Evolutionary conservation across 345 rosid species (phyloP), one percentile per base, ranked within the genome.

Genomic region (Raphanus sativus): DNA sequence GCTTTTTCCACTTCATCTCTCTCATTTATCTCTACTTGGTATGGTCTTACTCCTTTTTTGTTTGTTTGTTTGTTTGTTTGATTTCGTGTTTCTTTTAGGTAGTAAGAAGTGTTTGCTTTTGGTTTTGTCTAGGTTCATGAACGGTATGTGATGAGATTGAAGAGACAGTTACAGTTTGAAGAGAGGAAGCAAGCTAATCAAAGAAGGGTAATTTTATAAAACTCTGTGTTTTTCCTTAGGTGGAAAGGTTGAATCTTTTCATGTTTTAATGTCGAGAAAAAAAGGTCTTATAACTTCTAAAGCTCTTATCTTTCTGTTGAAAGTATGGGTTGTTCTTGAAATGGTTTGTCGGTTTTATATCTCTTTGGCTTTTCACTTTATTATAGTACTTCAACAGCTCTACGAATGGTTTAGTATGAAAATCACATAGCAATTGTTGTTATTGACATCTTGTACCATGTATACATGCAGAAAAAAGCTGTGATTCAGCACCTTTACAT

Each of bases 1-100:
- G 87, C 5, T 29, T 86, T 34, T 81, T 84, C 64, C 91, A 82
- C 50, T 75, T 92, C 77, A 33, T 84, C 7, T 89, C 97, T 50
- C 73, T 95, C 28, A 56, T 92, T 2, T 90, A 92, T 82, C 98
- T 95, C 42, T 90, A 75, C 84, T 33, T 86, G 97, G 99, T 95
- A 88, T 3, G 99, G 29, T 28, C 29, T 28, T 95, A 87, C 2
- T 28, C 2, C 29, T 28, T 3, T 3, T 2, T 29, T 29, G n/a
- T n/a, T 26, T 36, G 42, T 8, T 25, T 55, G 3, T 4, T n/a
- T 45, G n/a, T 33, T 9, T 48, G 8, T 10, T 28, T 28, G 29
- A 28, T 50, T 28, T 28, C 29, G 29, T 28, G 29, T 38, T 3
- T 48, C 64, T 74, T 7, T 54, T 59, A 11, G n/a, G 16, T 73